Evolutionary conservation across 1,284 basidiomycete genomes (phyloP), one percentile per base, ranked within the genome.

Genomic region (Ustilago cynodontis): DNA sequence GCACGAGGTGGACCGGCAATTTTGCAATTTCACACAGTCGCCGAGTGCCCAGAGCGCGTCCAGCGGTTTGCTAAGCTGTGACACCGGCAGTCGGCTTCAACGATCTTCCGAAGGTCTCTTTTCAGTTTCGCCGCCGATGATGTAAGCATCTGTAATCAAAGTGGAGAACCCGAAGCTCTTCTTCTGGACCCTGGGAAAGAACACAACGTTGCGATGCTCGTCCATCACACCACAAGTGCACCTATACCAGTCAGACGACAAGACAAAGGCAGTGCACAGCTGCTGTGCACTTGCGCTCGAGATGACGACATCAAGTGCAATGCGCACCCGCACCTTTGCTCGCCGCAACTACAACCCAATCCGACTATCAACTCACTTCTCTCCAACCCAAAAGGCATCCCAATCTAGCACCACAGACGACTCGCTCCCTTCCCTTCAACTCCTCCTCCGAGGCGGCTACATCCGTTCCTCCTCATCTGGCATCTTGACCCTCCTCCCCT

Each of bases 391-490:
- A 26, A 73, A 68, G 50, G 31, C 71, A 35, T 66, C 62, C 5
- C 58, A 65, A 43, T 20, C 53, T 6, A 64, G 65, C 7, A 28
- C 43, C 35, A 50, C 24, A 20, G 63, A 75, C 35, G 68, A 71
- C 20, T 28, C 68, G 1, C 56, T 79, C 0, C 59, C 68, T 1
- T 70, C 74, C 11, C 65, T 84, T 11, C 58, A 72, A 18, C 78
- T 80, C 7, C 73, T 86, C 16, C 57, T 83, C 6, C 71, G 80
- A 10, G 83, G 85, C 47, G 84, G 83, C 4, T 86, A 84, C 61
- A 77, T 85, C 41, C 79, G 85, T 2, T 67, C 78, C 22, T 86
- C 86, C 10, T 84, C 86, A 0, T 83, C 85, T 11, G 86, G 86
- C 18, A 75, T 87, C 37, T 87, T 78, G 58, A 83, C 80, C 18